These are phyloP conservation scores for Mycena sp. DNA, from an alignment of 1,284 basidiomycete species.

Conservation along the genomic window DNA sequence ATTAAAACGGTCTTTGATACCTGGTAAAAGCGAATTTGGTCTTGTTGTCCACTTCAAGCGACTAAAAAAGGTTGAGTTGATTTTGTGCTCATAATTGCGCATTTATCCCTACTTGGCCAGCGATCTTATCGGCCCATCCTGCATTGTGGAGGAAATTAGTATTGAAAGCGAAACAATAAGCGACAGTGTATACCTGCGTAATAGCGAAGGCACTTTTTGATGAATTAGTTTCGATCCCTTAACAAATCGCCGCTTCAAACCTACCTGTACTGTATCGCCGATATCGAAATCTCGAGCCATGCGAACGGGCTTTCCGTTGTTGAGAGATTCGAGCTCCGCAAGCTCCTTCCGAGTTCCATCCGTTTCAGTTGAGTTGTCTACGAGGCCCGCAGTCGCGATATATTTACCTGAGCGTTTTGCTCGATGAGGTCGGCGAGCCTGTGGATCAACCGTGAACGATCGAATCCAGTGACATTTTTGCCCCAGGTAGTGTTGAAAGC, in stretches of 20 bases:
- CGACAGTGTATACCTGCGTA: constrained; percentile 60
- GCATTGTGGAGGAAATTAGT: not conserved
- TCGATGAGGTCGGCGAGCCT: constrained; percentile 95
- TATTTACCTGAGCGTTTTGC: constrained; percentile 61
- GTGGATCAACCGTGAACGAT: constrained; percentile 82
- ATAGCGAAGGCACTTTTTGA: constrained; percentile 81
- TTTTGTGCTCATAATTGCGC: not conserved
- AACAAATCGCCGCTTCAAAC: constrained; percentile 31
- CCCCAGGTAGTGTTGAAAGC: constrained; percentile 94
- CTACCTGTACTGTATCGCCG: constrained; percentile 33
- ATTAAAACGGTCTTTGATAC: too few relatives aligned
- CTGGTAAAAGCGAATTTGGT: constrained; percentile 87
- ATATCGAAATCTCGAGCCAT: constrained; percentile 65
- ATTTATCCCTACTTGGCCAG: constrained; percentile 61
- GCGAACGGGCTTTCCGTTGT: constrained; percentile 87
- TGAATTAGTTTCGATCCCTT: too few relatives aligned
- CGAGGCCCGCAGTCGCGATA: too few relatives aligned
- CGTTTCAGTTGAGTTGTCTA: too few relatives aligned
- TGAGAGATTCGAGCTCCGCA: constrained; percentile 79
- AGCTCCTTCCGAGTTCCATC: constrained; percentile 14
- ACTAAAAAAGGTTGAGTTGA: constrained; percentile 49
- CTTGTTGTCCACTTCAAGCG: constrained; percentile 84
- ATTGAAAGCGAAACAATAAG: not conserved
- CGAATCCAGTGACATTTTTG: constrained; percentile 83
- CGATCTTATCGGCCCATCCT: constrained; percentile 72